Evolutionary conservation across 2,329 filamentous ascomycete genomes (phyloP).

Genomic region (Sclerotinia nivalis): DNA sequence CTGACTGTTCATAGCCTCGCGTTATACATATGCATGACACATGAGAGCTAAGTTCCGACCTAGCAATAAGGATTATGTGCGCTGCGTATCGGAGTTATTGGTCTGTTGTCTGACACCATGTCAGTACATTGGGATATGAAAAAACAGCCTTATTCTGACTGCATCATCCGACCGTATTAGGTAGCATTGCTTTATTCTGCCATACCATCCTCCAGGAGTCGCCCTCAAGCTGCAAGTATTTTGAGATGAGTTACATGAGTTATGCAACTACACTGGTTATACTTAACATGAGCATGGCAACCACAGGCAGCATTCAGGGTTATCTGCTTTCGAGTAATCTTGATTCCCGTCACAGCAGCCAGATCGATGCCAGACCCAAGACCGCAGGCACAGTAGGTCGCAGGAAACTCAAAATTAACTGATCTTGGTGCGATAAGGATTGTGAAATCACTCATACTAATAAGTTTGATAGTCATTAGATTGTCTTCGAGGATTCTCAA

Average conservation of each 20-base stretch:
- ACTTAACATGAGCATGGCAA: constrained; percentile 1
- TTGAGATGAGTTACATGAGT: background rate
- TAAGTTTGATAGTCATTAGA: background rate
- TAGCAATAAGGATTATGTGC: background rate
- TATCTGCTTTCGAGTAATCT: background rate
- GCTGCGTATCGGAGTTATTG: background rate
- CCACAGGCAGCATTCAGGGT: background rate
- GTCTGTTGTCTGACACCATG: background rate
- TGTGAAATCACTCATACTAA: background rate
- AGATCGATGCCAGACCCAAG: background rate
- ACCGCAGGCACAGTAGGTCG: background rate
- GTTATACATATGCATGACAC: background rate
- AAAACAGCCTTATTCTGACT: background rate
- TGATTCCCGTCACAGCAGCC: background rate
- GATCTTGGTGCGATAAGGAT: background rate
- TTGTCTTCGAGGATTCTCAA: background rate
- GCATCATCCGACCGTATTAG: background rate
- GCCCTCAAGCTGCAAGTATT: background rate
- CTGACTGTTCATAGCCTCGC: background rate
- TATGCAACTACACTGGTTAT: background rate
- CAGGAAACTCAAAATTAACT: background rate
- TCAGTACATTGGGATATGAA: background rate
- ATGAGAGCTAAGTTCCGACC: background rate
- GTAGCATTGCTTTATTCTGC: background rate
- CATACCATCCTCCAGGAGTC: background rate